Base-by-base conservation (phyloP, 768 basidiomycete genomes). In the Krasilnikovozyma curviuscula region DNA sequence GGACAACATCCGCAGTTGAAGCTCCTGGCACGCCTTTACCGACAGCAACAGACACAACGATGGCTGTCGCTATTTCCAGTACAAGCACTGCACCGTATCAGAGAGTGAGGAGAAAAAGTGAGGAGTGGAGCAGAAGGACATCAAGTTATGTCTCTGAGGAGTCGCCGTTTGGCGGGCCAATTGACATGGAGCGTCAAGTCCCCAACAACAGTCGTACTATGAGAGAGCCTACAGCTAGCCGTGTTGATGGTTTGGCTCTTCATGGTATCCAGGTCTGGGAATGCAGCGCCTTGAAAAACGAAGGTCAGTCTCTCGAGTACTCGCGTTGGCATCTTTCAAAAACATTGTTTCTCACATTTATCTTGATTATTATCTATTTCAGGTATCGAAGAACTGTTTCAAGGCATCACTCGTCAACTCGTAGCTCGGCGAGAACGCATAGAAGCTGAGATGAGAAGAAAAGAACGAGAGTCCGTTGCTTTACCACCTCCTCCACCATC, bases 331-430 rank as follows among this genome's bases (percentile, higher is more conserved):
- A 24, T 18, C 52, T 30, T 24, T 30, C 48, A 33, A 23, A 37
- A n/a, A n/a, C n/a, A n/a, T n/a, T n/a, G n/a, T n/a, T n/a, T n/a
- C 18, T 28, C 7, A n/a, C 10, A 2, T 23, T 12, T 14, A 8
- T 48, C 10, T 18, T 14, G 18, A 23, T 32, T 30, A 44, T 52
- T 47, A 34, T 40, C 48, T 32, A 46, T 44, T 29, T 49, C 18
- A 88, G 86, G 86, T 46, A 80, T 93, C 51, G 72, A 79, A 62
- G 67, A 71, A 41, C 71, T 91, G 33, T 91, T 93, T 57, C 73
- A 78, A 55, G 72, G 77, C 54, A 71, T 93, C 55, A 82, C 88
- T 33, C 68, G 72, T 44, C 74, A 79, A 28, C 84, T 93, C 61
- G 82, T 91, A 50, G 64, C 71, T 55, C 73, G 73, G 57, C 81